Base-by-base conservation (phyloP, 192 early-diverging fungal species). In the Backusella circina region DNA sequence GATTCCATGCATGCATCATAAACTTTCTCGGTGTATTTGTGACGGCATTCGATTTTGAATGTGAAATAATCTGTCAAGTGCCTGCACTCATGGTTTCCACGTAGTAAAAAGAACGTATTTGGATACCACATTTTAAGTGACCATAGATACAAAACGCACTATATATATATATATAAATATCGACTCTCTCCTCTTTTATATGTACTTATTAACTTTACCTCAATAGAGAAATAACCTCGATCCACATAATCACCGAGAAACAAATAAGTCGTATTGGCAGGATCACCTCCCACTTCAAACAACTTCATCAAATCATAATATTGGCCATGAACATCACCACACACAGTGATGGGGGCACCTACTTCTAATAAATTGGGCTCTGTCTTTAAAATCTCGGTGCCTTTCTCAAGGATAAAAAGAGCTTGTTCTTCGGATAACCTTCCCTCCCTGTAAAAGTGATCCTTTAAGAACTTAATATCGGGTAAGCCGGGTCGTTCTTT, bases 51-150 rank as follows among this genome's bases (percentile, higher is more conserved):
- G 18, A 95, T 86, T 85, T 97, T 96, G 84, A 98, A 98, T 3
- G 96, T 97, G 79, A 97, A 98, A 79, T 97, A 97, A 76, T 98
- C 95, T 9, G 97, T 98, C 86, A 98, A 89, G 77, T 98, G 97
- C 75, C 95, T 88, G 84, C 96, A 97, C 81, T 98, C 97, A 80
- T 98, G 95, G 82, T 99, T 97, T 74, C 97, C 97, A 36, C 97
- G 93, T 41, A 98, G 84, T 82, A 98, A 85, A 76, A 94, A 95
- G 35, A 97, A 76, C 21, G 92, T 90, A 8, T 88, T 87, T 6
- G 95, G 94, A 79, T 96, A 95, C 93, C 94, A 95, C 72, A 94
- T 91, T 83, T 98, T 98, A 67, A 98, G 85, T 23, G 94, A 75
- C 89, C 91, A 95, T 36, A 98, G 83, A 83, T 97, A 97, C 68